Evolutionary conservation across 2,329 filamentous ascomycete species (phyloP), one percentile per base, ranked within the genome.

Genomic region (Coniochaeta sp.): DNA sequence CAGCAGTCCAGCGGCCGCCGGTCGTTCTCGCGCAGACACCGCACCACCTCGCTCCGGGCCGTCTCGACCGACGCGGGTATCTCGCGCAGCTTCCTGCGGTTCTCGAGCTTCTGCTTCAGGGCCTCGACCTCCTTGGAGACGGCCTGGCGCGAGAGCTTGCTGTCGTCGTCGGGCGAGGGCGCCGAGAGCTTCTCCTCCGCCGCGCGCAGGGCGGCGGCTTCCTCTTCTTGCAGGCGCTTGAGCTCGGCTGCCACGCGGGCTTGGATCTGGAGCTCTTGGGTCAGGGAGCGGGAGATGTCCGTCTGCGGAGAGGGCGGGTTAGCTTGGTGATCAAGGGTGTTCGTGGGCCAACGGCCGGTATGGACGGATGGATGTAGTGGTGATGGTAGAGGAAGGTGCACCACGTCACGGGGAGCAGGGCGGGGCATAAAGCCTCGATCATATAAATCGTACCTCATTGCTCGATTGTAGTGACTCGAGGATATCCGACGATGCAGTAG

Each of bases 1-100:
- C 90, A 97, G 82, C 86, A 98, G 79, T 97, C 90, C 71, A 97
- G 79, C 72, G 93, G 93, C 73, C 91, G 84, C 65, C 91, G 82
- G 75, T 97, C 93, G 74, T 97, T 88, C 70, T 88, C 82, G 63
- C 89, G 81, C 79, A 98, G 79, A 73, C 93, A 98, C 68, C 84
- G 82, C 64, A 95, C 85, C 60, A 97, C 86, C 62, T 88, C 85
- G 66, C 84, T 80, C 74, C 91, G 89, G 22, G 92, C 90, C 71
- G 80, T 82, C 75, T 91, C 87, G 56, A 96, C 86, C 57, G 78
- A 78, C 63, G 88, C 85, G 66, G 92, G 90, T 65, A 91, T 72
- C 65, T 87, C 79, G 69, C 88, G 81, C 62, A 90, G 77, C 70
- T 88, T 80, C 75, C 84, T 88, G 67, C 85, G 79, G 69, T 77